Evolutionary conservation across 2,329 filamentous ascomycete species (phyloP), one percentile per base, ranked within the genome.

Genomic region (Elsinoe arachidis): DNA sequence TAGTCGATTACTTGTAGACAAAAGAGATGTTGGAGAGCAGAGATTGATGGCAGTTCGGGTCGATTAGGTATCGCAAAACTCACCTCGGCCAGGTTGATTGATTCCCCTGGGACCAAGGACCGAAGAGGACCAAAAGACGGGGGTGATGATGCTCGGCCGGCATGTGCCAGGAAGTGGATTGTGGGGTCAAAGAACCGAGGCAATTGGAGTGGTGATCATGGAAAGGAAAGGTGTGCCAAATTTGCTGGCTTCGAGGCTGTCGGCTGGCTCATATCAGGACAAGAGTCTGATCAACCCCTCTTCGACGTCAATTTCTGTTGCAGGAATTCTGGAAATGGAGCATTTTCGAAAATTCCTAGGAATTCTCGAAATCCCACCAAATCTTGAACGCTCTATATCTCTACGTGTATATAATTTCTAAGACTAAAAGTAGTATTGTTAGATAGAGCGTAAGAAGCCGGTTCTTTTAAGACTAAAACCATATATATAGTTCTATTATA

Each of bases 71-170:
- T 37, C 30, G 10, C 49, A n/a, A 53, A 35, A 53, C 17, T 46
- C 54, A 47, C 54, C 54, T 56, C 54, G 54, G 54, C 41, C 41
- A 46, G 39, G 26, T 37, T 37, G 39, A 37, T 23, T 38, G 34
- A 38, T 53, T 53, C 49, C 49, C 49, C 49, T 53, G 49, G 49
- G 38, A 52, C 30, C n/a, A n/a, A n/a, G n/a, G n/a, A n/a, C n/a
- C n/a, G n/a, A n/a, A n/a, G n/a, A n/a, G n/a, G n/a, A n/a, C n/a
- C n/a, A n/a, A 26, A 26, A 26, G 23, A 26, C 23, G 23, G 30
- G 49, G 30, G 34, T 53, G 49, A 39, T 53, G 49, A 53, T 53
- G 49, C 49, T 53, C 49, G 49, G 49, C 49, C 49, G 49, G 49
- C 49, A 53, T 53, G 49, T 53, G 49, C 49, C 49, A 53, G 49